These are phyloP conservation scores for Scheffersomyces cryptocercus DNA, from an alignment of 1,139 yeast species.

Conservation along the genomic window DNA sequence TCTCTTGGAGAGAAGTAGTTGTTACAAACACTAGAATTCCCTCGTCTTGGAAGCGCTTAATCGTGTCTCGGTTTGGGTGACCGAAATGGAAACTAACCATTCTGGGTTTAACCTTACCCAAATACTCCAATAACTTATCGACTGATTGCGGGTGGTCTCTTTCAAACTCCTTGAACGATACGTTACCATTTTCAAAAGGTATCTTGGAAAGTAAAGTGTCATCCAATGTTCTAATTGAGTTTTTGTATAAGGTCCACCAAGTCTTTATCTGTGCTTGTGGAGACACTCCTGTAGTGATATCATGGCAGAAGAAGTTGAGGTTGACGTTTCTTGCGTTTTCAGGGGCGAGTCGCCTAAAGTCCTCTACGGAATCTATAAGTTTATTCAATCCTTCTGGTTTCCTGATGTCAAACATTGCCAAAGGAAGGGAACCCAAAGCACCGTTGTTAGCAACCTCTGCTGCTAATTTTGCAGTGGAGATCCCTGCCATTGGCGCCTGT, in stretches of 20 bases:
- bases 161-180: conserved; percentile 39
- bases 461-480: conserved; percentile 43
- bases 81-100: conserved; percentile 56
- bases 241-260: conserved; percentile 24
- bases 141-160: conserved; percentile 3
- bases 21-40: conserved; percentile 54
- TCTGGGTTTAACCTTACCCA: conserved; percentile 12
- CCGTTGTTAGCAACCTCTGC: conserved; percentile 38
- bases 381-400: conserved; percentile 10
- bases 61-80: conserved; percentile 35
- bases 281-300: conserved; percentile 18
- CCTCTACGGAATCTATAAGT: conserved; percentile 13
- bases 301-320: conserved; percentile 50
- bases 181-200: conserved; percentile 25
- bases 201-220: background rate
- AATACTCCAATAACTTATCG: conserved; percentile 10
- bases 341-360: conserved; percentile 12
- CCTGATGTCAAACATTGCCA: conserved; percentile 33
- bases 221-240: background rate
- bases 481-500: conserved; percentile 59
- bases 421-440: conserved; percentile 48
- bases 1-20: conserved; percentile 45
- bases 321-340: conserved; percentile 26
- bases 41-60: conserved; percentile 40
- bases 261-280: conserved; percentile 18